Base-by-base conservation (phyloP, 331 rosid genomes). In the Rosa hybrid region DNA sequence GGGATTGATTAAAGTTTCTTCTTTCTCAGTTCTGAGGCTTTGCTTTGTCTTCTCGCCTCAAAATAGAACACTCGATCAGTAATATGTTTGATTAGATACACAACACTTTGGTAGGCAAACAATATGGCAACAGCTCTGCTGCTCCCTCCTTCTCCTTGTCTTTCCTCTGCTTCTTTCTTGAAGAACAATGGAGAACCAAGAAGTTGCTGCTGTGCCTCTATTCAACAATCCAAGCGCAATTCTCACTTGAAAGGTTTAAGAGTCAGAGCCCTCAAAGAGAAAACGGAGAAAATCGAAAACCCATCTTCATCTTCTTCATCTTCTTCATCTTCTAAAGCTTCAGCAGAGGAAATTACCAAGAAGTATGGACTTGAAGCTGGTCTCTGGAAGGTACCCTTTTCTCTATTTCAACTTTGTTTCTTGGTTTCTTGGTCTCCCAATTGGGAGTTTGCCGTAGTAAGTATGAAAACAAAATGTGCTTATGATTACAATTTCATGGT, bases 341-440 rank as follows among this genome's bases (percentile, higher is more conserved):
- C 94, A 56, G 86, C 92, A 12, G 98, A 95, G 20, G 97, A 92
- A 57, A 81, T 95, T 57, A 87, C 98, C 11, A 86, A 89, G 77
- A 94, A 94, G 80, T 95, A 89, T 78, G 98, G 98, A 51, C 98
- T 95, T 73, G 97, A 95, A 85, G 97, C 92, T 84, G 98, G 94
- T 77, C 91, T 95, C 11, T 95, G 97, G 98, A 89, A 92, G 98
- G 98, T 95, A 76, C 85, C 77, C 79, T 27, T 75, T 83, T 81
- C 75, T 75, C 77, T 69, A 1, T 56, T 48, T 77, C 81, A 20
- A 9, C 63, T 78, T 39, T 18, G 53, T 71, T 49, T 60, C 50
- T 34, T 44, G 21, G 25, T 18, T 71, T 57, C 21, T 57, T 16
- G 59, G 23, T 25, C 44, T 13, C 44, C 46, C 76, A 18, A 67